Base-by-base conservation (phyloP, 2,329 filamentous ascomycete species). In the Ilyonectria destructans region DNA sequence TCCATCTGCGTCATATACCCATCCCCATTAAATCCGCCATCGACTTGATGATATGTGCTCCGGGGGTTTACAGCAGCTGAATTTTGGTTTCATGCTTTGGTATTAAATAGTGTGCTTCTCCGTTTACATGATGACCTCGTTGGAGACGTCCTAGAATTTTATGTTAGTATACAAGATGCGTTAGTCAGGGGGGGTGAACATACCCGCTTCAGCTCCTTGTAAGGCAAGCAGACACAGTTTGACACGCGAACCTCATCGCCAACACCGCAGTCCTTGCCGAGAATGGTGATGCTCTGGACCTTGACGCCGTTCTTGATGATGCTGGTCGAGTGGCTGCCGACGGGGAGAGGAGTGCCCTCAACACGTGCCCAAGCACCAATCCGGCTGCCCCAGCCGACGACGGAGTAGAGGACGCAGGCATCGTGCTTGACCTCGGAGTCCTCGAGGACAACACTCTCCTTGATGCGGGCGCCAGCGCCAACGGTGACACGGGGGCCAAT, bases 351-450 rank as follows among this genome's bases (percentile, higher is more conserved):
- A 1, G 95, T 97, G 62, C 96, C 96, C 83, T 99, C 96, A 29
- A 99, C 96, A 80, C 96, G 92, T 59, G 96, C 95, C 96, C 96
- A 99, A n/a, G 96, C 94, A 69, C 96, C 96, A 17, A 99, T 91
- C 70, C 94, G 93, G 85, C 95, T 97, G 83, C 93, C 93, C 96
- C 96, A 98, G 65, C 96, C 96, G 75, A 99, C 95, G 77, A 99
- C 98, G 4, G 94, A 93, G 86, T 98, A 97, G 76, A 98, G 86
- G 52, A 99, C 91, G 78, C 96, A 98, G 13, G 96, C 94, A 79
- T 98, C 96, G 82, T 98, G 96, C 86, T 95, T 97, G 84, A 99
- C 93, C 84, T 98, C 96, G 0, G 91, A 90, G 79, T 98, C 96
- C 83, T 98, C 96, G 23, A 98, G 89, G 7, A 99, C 95, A 75